These are phyloP conservation scores for Pseudoscleropodium purum DNA, from an alignment of 225 moss, liverwort and hornwort species.

Conservation along the genomic window DNA sequence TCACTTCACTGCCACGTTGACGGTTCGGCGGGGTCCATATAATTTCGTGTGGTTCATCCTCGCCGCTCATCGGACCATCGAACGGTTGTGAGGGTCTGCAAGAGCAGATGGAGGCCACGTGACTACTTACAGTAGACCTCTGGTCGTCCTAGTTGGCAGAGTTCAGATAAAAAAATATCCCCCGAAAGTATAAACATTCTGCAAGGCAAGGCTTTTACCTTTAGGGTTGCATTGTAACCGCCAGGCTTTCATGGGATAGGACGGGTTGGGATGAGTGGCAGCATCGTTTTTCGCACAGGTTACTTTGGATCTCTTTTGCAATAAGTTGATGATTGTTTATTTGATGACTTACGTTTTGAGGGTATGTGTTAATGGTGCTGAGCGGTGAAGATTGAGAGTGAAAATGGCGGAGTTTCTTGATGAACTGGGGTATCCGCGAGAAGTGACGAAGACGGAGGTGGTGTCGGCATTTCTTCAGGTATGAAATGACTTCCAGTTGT, in stretches of 20 bases:
- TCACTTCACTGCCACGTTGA: background rate
- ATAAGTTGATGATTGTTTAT: background rate
- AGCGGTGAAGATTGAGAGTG: background rate
- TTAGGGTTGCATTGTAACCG: background rate
- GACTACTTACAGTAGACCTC: background rate
- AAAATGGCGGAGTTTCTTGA: constrained; percentile 24
- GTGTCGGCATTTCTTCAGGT: constrained; percentile 39
- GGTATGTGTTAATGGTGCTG: background rate
- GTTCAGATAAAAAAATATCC: background rate
- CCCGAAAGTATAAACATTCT: background rate
- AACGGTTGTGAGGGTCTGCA: background rate
- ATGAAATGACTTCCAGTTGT: background rate
- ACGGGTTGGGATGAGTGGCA: background rate
- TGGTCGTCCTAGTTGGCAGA: background rate
- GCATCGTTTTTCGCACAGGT: background rate
- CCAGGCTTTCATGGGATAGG: background rate
- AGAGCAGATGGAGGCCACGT: background rate
- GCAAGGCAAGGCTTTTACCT: background rate
- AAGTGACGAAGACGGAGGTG: constrained; percentile 38
- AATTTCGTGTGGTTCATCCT: background rate
- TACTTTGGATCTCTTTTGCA: background rate
- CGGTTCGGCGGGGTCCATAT: background rate
- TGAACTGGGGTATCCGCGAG: constrained; percentile 12
- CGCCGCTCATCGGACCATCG: background rate
- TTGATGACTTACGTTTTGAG: background rate